Conservation (phyloP, 2,329 filamentous ascomycete genomes). For the Diaporthe aspalathi region DNA sequence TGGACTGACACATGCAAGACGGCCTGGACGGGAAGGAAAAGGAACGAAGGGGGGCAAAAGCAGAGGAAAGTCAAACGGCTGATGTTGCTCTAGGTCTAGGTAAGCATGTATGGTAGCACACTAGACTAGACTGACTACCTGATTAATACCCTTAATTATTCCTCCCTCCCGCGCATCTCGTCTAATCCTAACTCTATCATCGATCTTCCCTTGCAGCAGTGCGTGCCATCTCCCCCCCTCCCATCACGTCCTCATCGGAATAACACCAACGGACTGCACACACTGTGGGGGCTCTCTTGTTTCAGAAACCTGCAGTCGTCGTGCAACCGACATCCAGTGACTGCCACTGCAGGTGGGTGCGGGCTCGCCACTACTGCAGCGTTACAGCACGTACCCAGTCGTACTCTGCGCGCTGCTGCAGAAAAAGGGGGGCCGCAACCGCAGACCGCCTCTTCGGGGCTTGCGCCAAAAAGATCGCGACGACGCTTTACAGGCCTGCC, state of each 20-base stretch:
- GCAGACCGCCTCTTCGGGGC: slow-evolving; percentile 33
- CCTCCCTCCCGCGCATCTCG: neutral
- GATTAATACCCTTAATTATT: neutral
- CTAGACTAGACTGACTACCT: too few species aligned
- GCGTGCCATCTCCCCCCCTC: too few species aligned
- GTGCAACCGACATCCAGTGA: neutral
- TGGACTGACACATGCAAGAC: slow-evolving; percentile 13
- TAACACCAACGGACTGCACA: neutral
- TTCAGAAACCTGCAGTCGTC: slow-evolving; percentile 9
- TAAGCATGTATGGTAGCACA: too few species aligned
- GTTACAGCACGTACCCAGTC: neutral
- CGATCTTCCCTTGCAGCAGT: neutral
- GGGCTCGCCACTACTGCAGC: slow-evolving; percentile 2
- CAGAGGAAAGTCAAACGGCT: too few species aligned
- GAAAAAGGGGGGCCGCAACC: slow-evolving; percentile 4
- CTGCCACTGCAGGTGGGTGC: slow-evolving; percentile 8
- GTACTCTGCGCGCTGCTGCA: neutral
- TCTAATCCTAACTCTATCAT: too few species aligned
- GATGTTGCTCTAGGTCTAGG: too few species aligned
- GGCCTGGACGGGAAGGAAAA: neutral
- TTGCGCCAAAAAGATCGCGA: neutral
- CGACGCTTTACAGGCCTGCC: neutral
- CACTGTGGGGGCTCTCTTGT: slow-evolving; percentile 9
- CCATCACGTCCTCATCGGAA: neutral
- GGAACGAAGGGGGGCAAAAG: neutral